Conservation (phyloP, 176 grass and related monocot genomes). For the Musa itinerans region DNA sequence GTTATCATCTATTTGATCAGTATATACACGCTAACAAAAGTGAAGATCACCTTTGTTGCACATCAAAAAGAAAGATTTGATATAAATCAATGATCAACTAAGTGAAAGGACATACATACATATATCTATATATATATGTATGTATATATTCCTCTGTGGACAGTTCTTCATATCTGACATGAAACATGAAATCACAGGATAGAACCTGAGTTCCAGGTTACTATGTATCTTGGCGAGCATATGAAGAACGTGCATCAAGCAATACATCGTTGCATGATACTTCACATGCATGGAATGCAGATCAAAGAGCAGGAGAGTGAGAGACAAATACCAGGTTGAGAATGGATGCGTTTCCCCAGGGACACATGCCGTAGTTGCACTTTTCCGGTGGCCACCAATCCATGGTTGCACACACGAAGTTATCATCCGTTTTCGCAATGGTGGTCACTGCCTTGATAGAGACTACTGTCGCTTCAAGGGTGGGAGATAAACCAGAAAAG, state of each 20-base stretch:
- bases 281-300: neutral
- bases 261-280: neutral
- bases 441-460: conserved; percentile 8
- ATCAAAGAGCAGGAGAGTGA: neutral
- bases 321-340: conserved; percentile 36
- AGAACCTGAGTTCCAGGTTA: too few relatives aligned
- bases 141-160: too few relatives aligned
- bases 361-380: conserved; percentile 47
- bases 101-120: too few relatives aligned
- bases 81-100: too few relatives aligned
- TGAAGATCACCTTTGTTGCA: too few relatives aligned
- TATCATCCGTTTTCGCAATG: conserved; percentile 33
- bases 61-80: too few relatives aligned
- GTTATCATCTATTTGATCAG: too few relatives aligned
- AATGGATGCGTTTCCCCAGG: conserved; percentile 45
- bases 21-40: too few relatives aligned
- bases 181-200: too few relatives aligned
- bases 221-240: neutral
- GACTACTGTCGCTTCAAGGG: neutral
- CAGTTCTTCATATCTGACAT: too few relatives aligned
- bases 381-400: conserved; percentile 69
- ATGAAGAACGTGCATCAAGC: neutral
- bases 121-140: too few relatives aligned
- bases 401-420: conserved; percentile 42
- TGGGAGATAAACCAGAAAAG: neutral